Percentiles rank a stretch among this genome's conserved stretches.
Evolutionary conservation across 805 yeast species (phyloP).

Genomic region (Saccharomycopsis sp.): DNA sequence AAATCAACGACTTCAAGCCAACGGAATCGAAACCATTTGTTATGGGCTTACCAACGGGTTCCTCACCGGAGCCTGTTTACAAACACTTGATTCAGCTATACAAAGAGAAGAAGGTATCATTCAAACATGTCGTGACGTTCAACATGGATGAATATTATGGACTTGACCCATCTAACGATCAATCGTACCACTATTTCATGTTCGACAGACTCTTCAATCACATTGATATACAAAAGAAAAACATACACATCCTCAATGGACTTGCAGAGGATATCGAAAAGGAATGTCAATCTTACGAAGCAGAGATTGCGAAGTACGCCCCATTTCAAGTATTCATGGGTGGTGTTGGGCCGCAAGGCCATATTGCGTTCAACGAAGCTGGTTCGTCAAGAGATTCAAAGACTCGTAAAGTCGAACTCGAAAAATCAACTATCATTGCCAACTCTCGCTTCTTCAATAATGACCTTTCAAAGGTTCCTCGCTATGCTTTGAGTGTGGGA

Average conservation of each 20-base stretch:
- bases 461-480: constrained; percentile 37
- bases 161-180: constrained; percentile 39
- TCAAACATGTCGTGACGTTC: constrained; percentile 49
- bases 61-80: constrained; percentile 53
- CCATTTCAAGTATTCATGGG: constrained; percentile 49
- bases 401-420: constrained; percentile 43
- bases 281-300: constrained; percentile 45
- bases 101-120: constrained; percentile 36
- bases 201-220: constrained; percentile 45
- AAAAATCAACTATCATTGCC: constrained; percentile 43
- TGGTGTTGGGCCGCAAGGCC: constrained; percentile 57
- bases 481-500: constrained; percentile 46
- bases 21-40: constrained; percentile 42
- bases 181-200: constrained; percentile 48
- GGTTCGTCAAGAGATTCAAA: constrained; percentile 41
- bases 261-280: constrained; percentile 36
- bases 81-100: constrained; percentile 38
- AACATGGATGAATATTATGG: constrained; percentile 36
- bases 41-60: constrained; percentile 55
- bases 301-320: constrained; percentile 40
- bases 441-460: constrained; percentile 45
- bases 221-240: constrained; percentile 43
- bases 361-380: constrained; percentile 53
- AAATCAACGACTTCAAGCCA: constrained; percentile 40
- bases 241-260: constrained; percentile 52